These are phyloP conservation scores for Lactuca sativa DNA, from an alignment of 129 eudicot species.

Conservation along the genomic window DNA sequence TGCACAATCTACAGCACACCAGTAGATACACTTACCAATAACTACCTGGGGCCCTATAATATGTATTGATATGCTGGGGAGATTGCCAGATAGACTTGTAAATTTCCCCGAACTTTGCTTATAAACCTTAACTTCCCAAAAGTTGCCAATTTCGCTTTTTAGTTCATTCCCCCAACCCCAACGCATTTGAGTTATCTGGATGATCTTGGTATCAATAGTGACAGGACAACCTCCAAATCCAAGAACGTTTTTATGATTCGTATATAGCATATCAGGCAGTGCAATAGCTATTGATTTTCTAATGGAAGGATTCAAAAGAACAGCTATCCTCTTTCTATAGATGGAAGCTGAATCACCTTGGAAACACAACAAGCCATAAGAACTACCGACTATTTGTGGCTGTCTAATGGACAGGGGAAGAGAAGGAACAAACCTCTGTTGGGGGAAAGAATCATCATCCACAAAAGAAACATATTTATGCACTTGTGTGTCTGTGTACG, in stretches of 20 bases:
- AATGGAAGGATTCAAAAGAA: constrained; percentile 7
- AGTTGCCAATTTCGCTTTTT: no score
- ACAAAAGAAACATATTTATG: background rate
- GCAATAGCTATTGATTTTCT: background rate
- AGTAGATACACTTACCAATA: background rate
- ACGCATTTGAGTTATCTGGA: background rate
- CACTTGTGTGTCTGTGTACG: background rate
- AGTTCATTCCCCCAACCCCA: no score
- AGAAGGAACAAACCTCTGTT: background rate
- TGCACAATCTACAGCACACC: background rate
- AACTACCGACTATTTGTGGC: constrained; percentile 36
- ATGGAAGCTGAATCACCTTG: constrained; percentile 1
- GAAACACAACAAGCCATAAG: constrained; percentile 42
- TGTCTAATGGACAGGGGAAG: constrained; percentile 17
- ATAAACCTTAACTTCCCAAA: no score
- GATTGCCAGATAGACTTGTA: no score
- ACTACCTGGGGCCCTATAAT: background rate
- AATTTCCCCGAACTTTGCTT: no score
- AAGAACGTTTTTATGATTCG: background rate
- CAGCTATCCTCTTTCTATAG: background rate
- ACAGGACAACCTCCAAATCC: constrained; percentile 1
- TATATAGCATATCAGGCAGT: background rate
- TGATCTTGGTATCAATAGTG: background rate
- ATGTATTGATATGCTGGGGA: background rate
- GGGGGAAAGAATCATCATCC: constrained; percentile 13